phyloP scores from a whole-genome alignment of 805 yeast species.

The Debaryomyces maramus region DNA sequence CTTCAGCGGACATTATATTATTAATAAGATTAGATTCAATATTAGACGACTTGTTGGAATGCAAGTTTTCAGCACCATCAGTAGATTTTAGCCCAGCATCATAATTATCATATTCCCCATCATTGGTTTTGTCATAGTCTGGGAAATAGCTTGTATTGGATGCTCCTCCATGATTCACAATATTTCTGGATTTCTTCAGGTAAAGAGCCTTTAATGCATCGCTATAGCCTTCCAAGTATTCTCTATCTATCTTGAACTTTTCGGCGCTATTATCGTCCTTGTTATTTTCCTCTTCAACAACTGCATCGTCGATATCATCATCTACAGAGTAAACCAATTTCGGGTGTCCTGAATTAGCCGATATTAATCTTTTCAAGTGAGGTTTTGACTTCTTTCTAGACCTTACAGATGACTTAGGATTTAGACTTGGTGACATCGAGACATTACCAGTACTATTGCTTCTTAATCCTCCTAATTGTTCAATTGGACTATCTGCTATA shows the following conservation, averaged over 20 bases:
- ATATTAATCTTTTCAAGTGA: constrained; percentile 27
- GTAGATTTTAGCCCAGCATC: background rate
- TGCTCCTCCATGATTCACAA: background rate
- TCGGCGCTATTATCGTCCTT: constrained; percentile 24
- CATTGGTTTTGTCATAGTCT: constrained; percentile 5
- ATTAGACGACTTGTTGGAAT: background rate
- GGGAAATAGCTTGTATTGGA: background rate
- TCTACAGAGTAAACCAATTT: constrained; percentile 70
- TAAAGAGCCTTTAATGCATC: constrained; percentile 59
- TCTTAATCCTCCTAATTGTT: constrained; percentile 3
- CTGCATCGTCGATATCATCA: constrained; percentile 68
- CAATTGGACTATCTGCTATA: background rate
- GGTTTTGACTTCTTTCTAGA: constrained; percentile 27
- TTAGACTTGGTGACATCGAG: constrained; percentile 14
- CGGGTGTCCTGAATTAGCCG: constrained; percentile 11
- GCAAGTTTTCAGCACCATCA: background rate
- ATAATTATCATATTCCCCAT: background rate
- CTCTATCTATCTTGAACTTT: constrained; percentile 22
- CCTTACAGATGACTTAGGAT: constrained; percentile 13
- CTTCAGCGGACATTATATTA: constrained; percentile 23
- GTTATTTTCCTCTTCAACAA: constrained; percentile 46
- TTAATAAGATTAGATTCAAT: constrained; percentile 13
- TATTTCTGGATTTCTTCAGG: constrained; percentile 18
- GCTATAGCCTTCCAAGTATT: constrained; percentile 67
- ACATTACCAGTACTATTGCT: constrained; percentile 10